Evolutionary conservation across 768 basidiomycete genomes (phyloP), one percentile per base, ranked within the genome.

Genomic region (Sutorius australiensis): DNA sequence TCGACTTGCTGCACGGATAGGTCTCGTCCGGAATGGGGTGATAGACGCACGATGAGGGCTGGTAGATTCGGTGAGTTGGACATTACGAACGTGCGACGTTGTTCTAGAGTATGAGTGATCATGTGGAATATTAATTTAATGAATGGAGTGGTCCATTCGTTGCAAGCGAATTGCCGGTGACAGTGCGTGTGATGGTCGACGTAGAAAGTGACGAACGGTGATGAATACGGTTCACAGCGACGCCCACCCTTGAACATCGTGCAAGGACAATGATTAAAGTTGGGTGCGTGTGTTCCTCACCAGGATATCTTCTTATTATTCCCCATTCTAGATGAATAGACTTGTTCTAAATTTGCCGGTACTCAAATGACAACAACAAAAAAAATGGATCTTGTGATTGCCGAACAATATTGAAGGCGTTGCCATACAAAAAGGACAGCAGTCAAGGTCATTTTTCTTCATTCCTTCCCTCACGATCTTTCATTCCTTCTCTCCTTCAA

Each of bases 1-100:
- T 53, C 82, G 87, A 65, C 73, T 97, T 34, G 93, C 92, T 44
- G 93, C 89, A 11, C 77, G 92, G 58, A 95, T 97, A 53, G 92
- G 92, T 0, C 71, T 91, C 24, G 75, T 75, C 16, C 77, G 81
- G 56, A 71, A 69, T 43, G 49, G 55, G 46, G 57, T 59, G 38
- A 31, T 46, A 14, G 56, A 53, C 34, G 38, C 43, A 46, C 51
- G 55, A 17, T 61, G 51, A 61, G 17, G 36, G 7, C 2, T 24
- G 16, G n/a, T 34, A 28, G 33, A 32, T 37, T 33, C 30, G 46
- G 55, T 51, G 52, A 47, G 60, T 51, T 24, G 40, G 37, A 36
- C 13, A n/a, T 24, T 32, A 45, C 50, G 54, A 56, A 40, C 46
- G 49, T 51, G 54, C 16, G 32, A 51, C 36, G 57, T 39, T 39